Evolutionary conservation across 2,329 filamentous ascomycete genomes (phyloP).

Genomic region (Trichoderma brevicompactum): DNA sequence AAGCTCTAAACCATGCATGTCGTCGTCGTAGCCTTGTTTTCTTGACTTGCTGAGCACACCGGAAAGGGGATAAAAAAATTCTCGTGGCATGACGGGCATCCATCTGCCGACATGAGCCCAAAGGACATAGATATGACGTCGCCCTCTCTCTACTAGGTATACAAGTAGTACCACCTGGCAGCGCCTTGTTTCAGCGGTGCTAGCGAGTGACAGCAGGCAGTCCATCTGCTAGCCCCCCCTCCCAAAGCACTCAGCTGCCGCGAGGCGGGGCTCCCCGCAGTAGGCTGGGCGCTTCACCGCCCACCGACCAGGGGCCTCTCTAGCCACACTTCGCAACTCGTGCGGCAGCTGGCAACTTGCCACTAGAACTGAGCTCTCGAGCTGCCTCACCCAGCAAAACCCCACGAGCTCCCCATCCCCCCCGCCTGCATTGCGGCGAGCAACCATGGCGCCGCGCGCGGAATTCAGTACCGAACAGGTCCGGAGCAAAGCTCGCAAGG

Average conservation of each 20-base stretch:
- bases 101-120: constrained; percentile 10
- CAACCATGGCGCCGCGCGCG: constrained; percentile 69
- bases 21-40: neutral
- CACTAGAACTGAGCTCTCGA: constrained; percentile 21
- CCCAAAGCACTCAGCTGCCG: neutral
- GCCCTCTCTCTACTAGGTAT: neutral
- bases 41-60: neutral
- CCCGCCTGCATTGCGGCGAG: constrained; percentile 45
- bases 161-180: neutral
- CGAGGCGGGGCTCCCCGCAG: constrained; percentile 15
- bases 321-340: constrained; percentile 12
- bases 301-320: constrained; percentile 1
- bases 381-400: constrained; percentile 23
- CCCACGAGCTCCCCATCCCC: constrained; percentile 26
- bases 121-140: constrained; percentile 15
- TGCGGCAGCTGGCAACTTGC: neutral
- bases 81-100: constrained; percentile 16
- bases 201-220: neutral
- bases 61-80: neutral
- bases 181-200: neutral
- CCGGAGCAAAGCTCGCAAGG: constrained; percentile 80
- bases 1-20: neutral
- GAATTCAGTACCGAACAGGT: constrained; percentile 77
- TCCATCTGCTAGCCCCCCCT: neutral
- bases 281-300: constrained; percentile 1